Evolutionary conservation across 306 rosid genomes (phyloP), one percentile per base, ranked within the genome.

Genomic region (Hippophae gyantsensis): DNA sequence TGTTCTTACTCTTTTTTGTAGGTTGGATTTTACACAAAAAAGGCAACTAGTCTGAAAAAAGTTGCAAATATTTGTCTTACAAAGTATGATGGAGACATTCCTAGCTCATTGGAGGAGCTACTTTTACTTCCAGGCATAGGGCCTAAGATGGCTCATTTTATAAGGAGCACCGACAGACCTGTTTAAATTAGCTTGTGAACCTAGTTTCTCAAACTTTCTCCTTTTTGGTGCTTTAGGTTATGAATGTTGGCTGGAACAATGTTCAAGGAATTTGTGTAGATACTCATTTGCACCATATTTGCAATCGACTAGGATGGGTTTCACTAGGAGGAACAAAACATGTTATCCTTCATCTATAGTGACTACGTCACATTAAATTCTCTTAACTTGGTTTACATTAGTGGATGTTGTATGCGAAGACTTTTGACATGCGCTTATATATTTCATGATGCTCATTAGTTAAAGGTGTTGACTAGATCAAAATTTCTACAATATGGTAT

Each of bases 141-240:
- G 58, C 97, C 97, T 56, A 90, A 90, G 83, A 90, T 90, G 77
- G 97, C 96, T 70, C 94, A 90, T 81, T 74, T 90, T 89, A 94
- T 90, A 76, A 61, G 67, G 56, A 53, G 45, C 64, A 41, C 54
- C 55, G 43, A 61, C 60, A 26, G 65, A 54, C 6, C 26, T 61
- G 27, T 14, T 65, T 63, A 54, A 69, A 72, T 63, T 56, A 62
- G 14, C 44, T 3, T 61, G 56, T 58, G 63, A 46, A 68, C 55
- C 58, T 50, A 57, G 62, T 62, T 62, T 68, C 67, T 47, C 48
- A 11, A 58, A 72, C 41, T 53, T 40, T 55, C 61, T 68, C 58
- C 32, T 69, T 18, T 44, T 25, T 74, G 75, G 49, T 55, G 56
- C 13, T 56, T 38, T 62, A 90, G 97, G 95, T 87, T 72, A 90